A percentile compares a stretch with the other conserved stretches of the same genome.
phyloP scores from a whole-genome alignment of 2,329 filamentous ascomycete genomes.

The Didymella keratinophila region DNA sequence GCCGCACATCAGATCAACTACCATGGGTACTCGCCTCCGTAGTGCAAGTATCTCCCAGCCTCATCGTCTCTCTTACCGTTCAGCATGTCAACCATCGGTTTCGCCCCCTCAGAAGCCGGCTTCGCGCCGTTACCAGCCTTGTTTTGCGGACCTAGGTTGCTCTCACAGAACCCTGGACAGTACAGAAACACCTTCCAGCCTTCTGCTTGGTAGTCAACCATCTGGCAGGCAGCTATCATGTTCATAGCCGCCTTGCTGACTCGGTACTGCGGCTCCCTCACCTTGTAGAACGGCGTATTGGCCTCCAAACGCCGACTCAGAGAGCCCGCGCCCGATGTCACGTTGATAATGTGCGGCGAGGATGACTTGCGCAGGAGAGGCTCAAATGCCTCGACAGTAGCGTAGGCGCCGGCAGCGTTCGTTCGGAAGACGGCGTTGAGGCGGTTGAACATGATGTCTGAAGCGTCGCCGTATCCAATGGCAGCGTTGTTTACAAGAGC shows the following conservation, averaged over 20 bases:
- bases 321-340: not conserved
- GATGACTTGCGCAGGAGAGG: not conserved
- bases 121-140: not conserved
- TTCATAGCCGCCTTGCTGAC: not conserved
- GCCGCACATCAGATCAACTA: too few species aligned
- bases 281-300: not conserved
- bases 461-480: not conserved
- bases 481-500: not conserved
- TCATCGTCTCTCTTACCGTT: not conserved
- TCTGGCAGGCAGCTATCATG: not conserved
- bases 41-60: not conserved
- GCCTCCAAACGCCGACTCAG: not conserved
- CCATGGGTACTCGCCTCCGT: too few species aligned
- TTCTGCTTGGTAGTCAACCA: not conserved
- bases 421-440: not conserved
- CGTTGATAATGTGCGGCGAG: not conserved
- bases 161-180: not conserved
- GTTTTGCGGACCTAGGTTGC: not conserved
- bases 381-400: not conserved
- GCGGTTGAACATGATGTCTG: not conserved
- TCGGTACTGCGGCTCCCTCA: not conserved
- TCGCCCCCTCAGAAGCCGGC: not conserved
- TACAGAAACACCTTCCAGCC: not conserved
- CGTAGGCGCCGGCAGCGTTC: not conserved
- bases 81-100: not conserved